Conservation (phyloP, 2,329 filamentous ascomycete species). For the Mycosphaerella sp. region DNA sequence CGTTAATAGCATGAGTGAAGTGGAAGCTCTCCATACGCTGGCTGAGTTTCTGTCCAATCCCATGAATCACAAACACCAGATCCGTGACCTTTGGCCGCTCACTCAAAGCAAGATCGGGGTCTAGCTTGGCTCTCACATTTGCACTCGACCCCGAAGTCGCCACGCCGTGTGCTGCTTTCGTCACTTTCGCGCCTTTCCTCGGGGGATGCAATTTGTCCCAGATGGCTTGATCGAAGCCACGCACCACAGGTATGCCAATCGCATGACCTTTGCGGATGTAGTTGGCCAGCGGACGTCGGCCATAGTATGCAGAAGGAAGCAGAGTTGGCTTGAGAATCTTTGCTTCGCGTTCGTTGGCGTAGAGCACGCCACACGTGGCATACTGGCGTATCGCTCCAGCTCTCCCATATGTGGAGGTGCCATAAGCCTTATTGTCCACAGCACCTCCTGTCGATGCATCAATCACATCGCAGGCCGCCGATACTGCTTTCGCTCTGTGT, state of each 20-base stretch:
- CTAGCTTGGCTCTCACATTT: constrained; percentile 35
- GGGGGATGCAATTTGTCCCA: constrained; percentile 69
- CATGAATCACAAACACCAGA: constrained; percentile 83
- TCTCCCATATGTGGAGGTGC: constrained; percentile 38
- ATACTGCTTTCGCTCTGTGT: constrained; percentile 39
- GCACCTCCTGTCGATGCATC: constrained; percentile 44
- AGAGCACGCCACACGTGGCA: constrained; percentile 74
- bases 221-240: constrained; percentile 71
- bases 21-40: constrained; percentile 94
- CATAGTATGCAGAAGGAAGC: constrained; percentile 77
- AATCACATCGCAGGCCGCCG: constrained; percentile 43
- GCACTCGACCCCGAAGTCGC: constrained; percentile 41
- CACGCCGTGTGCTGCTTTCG: constrained; percentile 41
- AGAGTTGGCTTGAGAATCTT: constrained; percentile 82
- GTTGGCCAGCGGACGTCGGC: constrained; percentile 70
- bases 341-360: constrained; percentile 68
- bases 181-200: constrained; percentile 37
- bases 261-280: constrained; percentile 72
- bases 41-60: constrained; percentile 93
- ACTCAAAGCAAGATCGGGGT: constrained; percentile 57
- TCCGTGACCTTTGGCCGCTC: constrained; percentile 72
- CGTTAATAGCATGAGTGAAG: constrained; percentile 93
- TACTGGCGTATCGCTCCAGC: constrained; percentile 52
- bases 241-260: constrained; percentile 79
- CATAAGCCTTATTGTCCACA: constrained; percentile 46